A percentile compares a stretch with the other conserved stretches of the same genome.
These are phyloP conservation scores for Fusarium agapanthi DNA, from an alignment of 2,329 filamentous ascomycete genomes.

Conservation along the genomic window DNA sequence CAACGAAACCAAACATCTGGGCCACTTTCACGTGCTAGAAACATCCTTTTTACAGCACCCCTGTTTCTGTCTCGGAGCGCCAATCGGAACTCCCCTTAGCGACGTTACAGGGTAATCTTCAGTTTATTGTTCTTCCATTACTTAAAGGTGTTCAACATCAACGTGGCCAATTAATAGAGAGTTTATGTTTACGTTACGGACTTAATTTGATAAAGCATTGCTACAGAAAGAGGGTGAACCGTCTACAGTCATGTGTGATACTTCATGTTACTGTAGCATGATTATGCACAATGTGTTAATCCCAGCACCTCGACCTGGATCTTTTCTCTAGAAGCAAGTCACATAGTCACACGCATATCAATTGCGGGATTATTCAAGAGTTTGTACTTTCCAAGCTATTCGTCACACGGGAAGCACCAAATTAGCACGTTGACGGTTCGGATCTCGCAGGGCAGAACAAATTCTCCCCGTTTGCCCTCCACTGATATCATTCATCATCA, in stretches of 20 bases:
- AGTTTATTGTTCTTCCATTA: neutral
- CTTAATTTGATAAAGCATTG: neutral
- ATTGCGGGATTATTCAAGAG: slow-evolving; percentile 34
- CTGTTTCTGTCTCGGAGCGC: neutral
- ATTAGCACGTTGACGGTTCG: slow-evolving; percentile 9
- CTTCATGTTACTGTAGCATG: neutral
- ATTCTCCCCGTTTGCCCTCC: neutral
- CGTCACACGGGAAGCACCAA: slow-evolving; percentile 11
- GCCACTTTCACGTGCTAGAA: slow-evolving; percentile 41
- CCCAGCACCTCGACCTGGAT: neutral
- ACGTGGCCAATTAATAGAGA: too few relatives aligned
- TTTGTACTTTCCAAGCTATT: slow-evolving; percentile 8
- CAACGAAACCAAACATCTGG: slow-evolving; percentile 34
- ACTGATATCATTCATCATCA: neutral
- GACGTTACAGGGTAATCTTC: slow-evolving; percentile 12
- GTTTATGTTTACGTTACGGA: neutral
- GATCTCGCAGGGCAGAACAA: slow-evolving; percentile 33
- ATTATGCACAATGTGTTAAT: slow-evolving; percentile 16
- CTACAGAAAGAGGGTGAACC: neutral
- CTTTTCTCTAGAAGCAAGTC: neutral
- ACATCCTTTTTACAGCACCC: slow-evolving; percentile 1
- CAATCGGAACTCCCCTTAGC: slow-evolving; percentile 21
- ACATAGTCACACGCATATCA: slow-evolving; percentile 12
- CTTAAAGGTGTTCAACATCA: neutral
- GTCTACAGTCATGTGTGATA: accelerated